Base-by-base conservation (phyloP, 345 rosid species). In the Heritiera fomes region DNA sequence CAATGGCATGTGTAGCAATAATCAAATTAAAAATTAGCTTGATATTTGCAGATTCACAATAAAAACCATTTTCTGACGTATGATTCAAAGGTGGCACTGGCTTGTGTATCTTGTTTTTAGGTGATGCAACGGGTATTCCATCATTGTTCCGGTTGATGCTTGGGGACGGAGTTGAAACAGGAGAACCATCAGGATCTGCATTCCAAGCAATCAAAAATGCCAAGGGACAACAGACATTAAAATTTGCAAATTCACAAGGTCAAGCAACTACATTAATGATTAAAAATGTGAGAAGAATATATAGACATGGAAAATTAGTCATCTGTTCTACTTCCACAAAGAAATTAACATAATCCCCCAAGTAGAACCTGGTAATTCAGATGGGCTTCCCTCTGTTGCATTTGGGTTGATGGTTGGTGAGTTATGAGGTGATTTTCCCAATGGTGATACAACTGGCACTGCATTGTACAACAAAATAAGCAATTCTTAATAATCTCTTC, bases 61-160 rank as follows among this genome's bases (percentile, higher is more conserved):
- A 46, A 10, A 52, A 40, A 92, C 97, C 93, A 81, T 83, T 81
- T 64, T 82, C 62, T n/a, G 87, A 91, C 65, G 83, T 71, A 82
- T 75, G 77, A 74, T 38, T 77, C 45, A 68, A 17, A 28, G 87
- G 86, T 77, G 90, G 85, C 30, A 80, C 85, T 47, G 87, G 86
- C 82, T 80, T 84, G 60, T 86, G 75, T 73, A 77, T 82, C 76
- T 80, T 80, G 78, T 81, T 72, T 23, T 86, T 78, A 4, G 97
- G 96, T 77, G 90, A 83, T 58, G 90, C 84, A 84, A 79, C 83
- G 3, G 99, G 98, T 79, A 73, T 83, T 78, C 81, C 82, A 69
- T 53, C 81, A 18, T 56, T 84, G 77, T 85, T 80, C 87, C 84
- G 28, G 71, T 78, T 76, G 38, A 75, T 59, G 75, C 84, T 86